Base-by-base conservation (phyloP, 2,329 filamentous ascomycete genomes). In the Lasiodiplodia citricola region DNA sequence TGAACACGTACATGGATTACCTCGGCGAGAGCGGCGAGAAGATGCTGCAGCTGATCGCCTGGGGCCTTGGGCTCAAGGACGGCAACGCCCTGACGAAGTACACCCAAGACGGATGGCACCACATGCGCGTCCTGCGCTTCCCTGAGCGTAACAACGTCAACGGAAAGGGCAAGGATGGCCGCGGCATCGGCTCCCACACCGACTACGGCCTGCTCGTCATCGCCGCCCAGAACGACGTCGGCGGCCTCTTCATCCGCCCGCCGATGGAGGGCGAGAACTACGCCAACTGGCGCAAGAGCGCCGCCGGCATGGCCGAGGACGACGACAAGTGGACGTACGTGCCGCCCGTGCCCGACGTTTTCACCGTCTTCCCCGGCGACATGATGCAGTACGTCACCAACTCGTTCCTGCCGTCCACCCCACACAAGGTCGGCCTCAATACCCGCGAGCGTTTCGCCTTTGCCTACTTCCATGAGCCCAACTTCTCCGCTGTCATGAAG, bases 141-240 rank as follows among this genome's bases (percentile, higher is more conserved):
- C 80, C 80, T 3, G 70, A 76, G 41, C 71, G 71, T 2, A 75
- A 77, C 66, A 74, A 74, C 11, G 80, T 79, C 13, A 86, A 86
- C 51, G 84, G 83, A 18, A 86, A 85, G 67, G 84, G 84, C 1
- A 84, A 84, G 68, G 75, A 76, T 1, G 84, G 83, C 3, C 83
- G 84, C 10, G 84, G 84, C 3, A 86, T 86, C 47, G 84, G 84
- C 14, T 84, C 83, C 2, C 84, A 86, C 63, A 86, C 84, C 7
- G 84, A 86, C 69, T 86, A 86, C 62, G 84, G 84, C 0, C 74
- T 86, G n/a, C 76, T 86, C 8, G 84, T 86, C 41, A 83, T 86
- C 65, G 82, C 83, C 3, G 80, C 82, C 0, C 83, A 85, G 69
- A 83, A 86, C 68, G 79, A 84, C 21, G 83, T 86, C 62, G 84